Evolutionary conservation across 108 stramenopile species (phyloP).

Genomic region (Epithemia pelagica): DNA sequence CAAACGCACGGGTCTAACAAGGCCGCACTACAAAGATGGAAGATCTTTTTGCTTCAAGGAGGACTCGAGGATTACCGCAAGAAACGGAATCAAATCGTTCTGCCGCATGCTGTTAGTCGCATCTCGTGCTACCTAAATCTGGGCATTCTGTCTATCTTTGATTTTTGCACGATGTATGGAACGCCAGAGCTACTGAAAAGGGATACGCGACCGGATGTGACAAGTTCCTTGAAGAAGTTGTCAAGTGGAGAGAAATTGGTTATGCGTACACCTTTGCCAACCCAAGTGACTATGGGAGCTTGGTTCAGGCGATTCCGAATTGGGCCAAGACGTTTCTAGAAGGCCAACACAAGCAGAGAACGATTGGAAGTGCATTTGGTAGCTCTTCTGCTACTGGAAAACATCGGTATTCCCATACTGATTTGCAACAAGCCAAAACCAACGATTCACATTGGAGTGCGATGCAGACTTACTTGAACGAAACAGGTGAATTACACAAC

Average conservation of each 20-base stretch:
- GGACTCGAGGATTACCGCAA: slow-evolving; percentile 39
- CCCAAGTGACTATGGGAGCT: slow-evolving; percentile 32
- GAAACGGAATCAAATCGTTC: slow-evolving; percentile 33
- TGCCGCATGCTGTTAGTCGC: slow-evolving; percentile 49
- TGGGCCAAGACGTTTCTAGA: slow-evolving; percentile 24
- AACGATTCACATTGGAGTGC: slow-evolving; percentile 51
- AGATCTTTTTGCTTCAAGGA: slow-evolving; percentile 24
- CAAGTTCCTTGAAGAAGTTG: slow-evolving; percentile 63
- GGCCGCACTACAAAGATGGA: slow-evolving; percentile 45
- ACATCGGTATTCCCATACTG: neutral
- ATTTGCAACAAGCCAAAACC: slow-evolving; percentile 23
- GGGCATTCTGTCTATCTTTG: slow-evolving; percentile 55
- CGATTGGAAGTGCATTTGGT: slow-evolving; percentile 1
- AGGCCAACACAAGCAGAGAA: no score
- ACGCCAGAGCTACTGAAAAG: slow-evolving; percentile 38
- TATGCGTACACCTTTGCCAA: slow-evolving; percentile 50
- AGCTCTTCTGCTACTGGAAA: slow-evolving; percentile 12
- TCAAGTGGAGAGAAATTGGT: slow-evolving; percentile 61
- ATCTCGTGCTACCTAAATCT: slow-evolving; percentile 63
- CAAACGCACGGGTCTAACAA: slow-evolving; percentile 52
- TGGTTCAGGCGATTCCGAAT: slow-evolving; percentile 30
- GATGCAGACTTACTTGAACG: slow-evolving; percentile 58
- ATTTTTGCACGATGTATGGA: no score
- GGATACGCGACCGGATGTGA: slow-evolving; percentile 20
- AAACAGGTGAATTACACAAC: slow-evolving; percentile 73